Percentiles rank a stretch among this genome's conserved stretches.
These are phyloP conservation scores for Syncephalastrum sp. DNA, from an alignment of 371 early-diverging fungal genomes.

Conservation along the genomic window DNA sequence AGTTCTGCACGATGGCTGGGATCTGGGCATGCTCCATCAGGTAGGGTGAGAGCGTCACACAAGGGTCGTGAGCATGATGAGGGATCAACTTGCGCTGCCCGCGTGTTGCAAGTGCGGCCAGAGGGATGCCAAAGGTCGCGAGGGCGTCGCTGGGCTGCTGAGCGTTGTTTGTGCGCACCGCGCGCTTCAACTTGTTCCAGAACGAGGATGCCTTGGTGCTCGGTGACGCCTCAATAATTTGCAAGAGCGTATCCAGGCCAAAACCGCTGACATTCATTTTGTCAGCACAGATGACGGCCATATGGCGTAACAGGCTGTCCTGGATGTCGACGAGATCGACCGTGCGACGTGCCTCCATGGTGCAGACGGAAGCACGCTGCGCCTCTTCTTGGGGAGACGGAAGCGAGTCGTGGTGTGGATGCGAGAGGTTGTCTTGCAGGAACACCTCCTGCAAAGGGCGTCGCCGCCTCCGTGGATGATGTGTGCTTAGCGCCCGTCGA, in stretches of 20 bases:
- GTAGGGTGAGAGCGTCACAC: constrained; percentile 53
- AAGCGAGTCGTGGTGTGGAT: not conserved
- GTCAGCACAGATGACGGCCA: constrained; percentile 53
- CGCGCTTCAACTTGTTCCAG: constrained; percentile 65
- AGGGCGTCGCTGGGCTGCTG: constrained; percentile 28
- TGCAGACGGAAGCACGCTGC: constrained; percentile 12
- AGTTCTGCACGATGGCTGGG: constrained; percentile 82
- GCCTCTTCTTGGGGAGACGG: not conserved
- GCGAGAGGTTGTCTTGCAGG: not conserved
- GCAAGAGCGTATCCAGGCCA: constrained; percentile 49
- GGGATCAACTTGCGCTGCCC: constrained; percentile 49
- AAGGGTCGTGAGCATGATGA: constrained; percentile 4
- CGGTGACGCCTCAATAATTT: constrained; percentile 36
- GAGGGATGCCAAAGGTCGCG: constrained; percentile 46
- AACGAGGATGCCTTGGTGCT: constrained; percentile 48
- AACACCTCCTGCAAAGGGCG: constrained; percentile 7
- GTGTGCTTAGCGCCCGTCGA: constrained; percentile 4
- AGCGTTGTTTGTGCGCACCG: constrained; percentile 43
- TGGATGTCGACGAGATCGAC: constrained; percentile 70
- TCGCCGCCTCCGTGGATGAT: constrained; percentile 3
- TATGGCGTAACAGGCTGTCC: constrained; percentile 69
- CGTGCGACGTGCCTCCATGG: not conserved
- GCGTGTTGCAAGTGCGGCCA: constrained; percentile 28
- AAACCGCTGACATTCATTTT: constrained; percentile 6
- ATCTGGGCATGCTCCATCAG: constrained; percentile 54